Evolutionary conservation across 2,329 filamentous ascomycete species (phyloP), one percentile per base, ranked within the genome.

Genomic region (Aureobasidium sp.): DNA sequence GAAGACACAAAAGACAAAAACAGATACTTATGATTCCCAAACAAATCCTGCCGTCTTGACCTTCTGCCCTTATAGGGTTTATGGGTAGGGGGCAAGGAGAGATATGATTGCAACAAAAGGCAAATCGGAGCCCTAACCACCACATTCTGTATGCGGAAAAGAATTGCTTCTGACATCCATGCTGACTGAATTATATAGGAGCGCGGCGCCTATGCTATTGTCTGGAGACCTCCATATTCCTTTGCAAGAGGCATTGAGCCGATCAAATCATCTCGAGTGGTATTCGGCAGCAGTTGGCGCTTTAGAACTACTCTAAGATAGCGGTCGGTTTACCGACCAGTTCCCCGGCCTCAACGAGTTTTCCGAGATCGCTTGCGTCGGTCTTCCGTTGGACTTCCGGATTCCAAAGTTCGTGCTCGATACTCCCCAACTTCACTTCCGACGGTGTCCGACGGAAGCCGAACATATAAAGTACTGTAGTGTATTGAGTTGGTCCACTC

Each of bases 91-190:
- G 15, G 27, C 9, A 17, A 26, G 17, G 43, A 37, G 43, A 43
- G 32, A 26, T 5, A 47, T 59, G 55, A 59, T 59, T 59, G 55
- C 55, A 59, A 59, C 55, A 59, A 48, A 59, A 59, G 55, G 55
- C 55, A 59, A 59, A 59, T 59, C 55, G 32, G 55, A 59, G 55
- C 55, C 55, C 37, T 20, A 24, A 37, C 0, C 29, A 37, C 1
- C 1, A 52, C n/a, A 20, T 20, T 17, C 24, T 20, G 9, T 52
- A 32, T 24, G 9, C 12, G 9, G 9, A 12, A 24, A 17, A 2
- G 41, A 27, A 2, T 20, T 4, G 2, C 17, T 34, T 9, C 26
- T 9, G 9, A 20, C 1, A 17, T 20, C 3, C 10, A 29, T 53
- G 34, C 50, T 53, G 24, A 53, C 36, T 26, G 12, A 20, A 15